These are phyloP conservation scores for Rhizopogon rudus DNA, from an alignment of 768 basidiomycete species.

Conservation along the genomic window DNA sequence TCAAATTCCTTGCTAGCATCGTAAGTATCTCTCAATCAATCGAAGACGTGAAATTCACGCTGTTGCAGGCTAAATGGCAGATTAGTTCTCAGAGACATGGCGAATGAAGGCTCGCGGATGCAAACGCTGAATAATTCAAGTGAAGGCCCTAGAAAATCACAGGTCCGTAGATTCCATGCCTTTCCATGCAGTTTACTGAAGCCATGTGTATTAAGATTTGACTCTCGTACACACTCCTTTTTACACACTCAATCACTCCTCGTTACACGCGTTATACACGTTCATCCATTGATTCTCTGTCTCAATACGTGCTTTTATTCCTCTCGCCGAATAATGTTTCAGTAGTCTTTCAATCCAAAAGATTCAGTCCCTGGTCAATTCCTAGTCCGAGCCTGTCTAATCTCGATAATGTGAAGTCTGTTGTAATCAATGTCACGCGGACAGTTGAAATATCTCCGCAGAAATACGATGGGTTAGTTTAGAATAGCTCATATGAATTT, in stretches of 20 bases:
- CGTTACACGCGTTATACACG: too few relatives aligned
- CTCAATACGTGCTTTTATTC: too few relatives aligned
- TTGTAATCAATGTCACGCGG: neutral
- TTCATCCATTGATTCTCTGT: too few relatives aligned
- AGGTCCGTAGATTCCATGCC: neutral
- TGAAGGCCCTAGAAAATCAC: too few relatives aligned
- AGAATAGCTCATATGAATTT: neutral
- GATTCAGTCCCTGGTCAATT: too few relatives aligned
- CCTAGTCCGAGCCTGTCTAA: too few relatives aligned
- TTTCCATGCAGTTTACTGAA: neutral
- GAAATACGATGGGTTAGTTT: neutral
- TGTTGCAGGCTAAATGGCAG: neutral
- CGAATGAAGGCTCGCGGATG: neutral
- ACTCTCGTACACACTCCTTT: too few relatives aligned
- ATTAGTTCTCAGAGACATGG: neutral
- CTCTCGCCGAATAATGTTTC: too few relatives aligned
- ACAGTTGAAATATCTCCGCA: neutral
- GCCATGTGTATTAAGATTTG: neutral
- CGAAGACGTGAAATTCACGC: neutral
- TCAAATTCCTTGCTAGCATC: neutral
- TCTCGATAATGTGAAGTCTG: neutral
- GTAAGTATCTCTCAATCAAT: neutral
- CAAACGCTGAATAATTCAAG: neutral
- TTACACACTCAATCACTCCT: too few relatives aligned
- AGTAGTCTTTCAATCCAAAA: too few relatives aligned